A percentile compares a stretch with the other conserved stretches of the same genome.
These are phyloP conservation scores for Vanderwaltozyma polyspora DNA, from an alignment of 805 yeast genomes.

Conservation along the genomic window DNA sequence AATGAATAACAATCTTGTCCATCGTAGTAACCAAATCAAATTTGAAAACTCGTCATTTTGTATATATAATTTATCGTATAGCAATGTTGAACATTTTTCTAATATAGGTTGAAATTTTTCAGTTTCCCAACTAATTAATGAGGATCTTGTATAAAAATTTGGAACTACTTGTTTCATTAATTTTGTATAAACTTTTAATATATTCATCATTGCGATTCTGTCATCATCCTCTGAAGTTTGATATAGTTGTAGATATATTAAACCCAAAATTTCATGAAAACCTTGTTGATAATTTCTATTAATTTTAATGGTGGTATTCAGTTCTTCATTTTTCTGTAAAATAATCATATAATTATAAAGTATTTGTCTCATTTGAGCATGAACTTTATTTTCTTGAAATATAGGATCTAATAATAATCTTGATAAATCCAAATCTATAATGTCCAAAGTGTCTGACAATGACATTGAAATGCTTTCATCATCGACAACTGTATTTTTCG, in stretches of 20 bases:
- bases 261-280: slow-evolving; percentile 23
- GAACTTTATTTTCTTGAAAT: slow-evolving; percentile 10
- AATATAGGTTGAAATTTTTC: slow-evolving; percentile 15
- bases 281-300: slow-evolving; percentile 21
- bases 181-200: slow-evolving; percentile 16
- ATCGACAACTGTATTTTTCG: slow-evolving; percentile 2
- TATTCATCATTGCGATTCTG: slow-evolving; percentile 4
- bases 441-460: slow-evolving; percentile 18
- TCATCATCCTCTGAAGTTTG: background rate
- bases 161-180: slow-evolving; percentile 19
- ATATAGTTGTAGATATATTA: slow-evolving; percentile 19
- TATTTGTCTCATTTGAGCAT: slow-evolving; percentile 18
- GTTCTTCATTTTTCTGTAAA: slow-evolving; percentile 1
- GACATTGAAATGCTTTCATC: slow-evolving; percentile 5
- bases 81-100: slow-evolving; percentile 9
- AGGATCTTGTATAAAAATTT: slow-evolving; percentile 18
- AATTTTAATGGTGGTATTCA: background rate
- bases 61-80: slow-evolving; percentile 6
- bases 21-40: slow-evolving; percentile 25
- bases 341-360: slow-evolving; percentile 13
- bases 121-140: slow-evolving; percentile 19
- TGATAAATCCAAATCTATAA: slow-evolving; percentile 22
- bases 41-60: slow-evolving; percentile 8
- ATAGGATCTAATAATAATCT: slow-evolving; percentile 19
- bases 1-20: slow-evolving; percentile 23